Percentiles rank a stretch among this genome's conserved stretches.
phyloP scores from a whole-genome alignment of 345 rosid species.

The Kernera saxatilis region DNA sequence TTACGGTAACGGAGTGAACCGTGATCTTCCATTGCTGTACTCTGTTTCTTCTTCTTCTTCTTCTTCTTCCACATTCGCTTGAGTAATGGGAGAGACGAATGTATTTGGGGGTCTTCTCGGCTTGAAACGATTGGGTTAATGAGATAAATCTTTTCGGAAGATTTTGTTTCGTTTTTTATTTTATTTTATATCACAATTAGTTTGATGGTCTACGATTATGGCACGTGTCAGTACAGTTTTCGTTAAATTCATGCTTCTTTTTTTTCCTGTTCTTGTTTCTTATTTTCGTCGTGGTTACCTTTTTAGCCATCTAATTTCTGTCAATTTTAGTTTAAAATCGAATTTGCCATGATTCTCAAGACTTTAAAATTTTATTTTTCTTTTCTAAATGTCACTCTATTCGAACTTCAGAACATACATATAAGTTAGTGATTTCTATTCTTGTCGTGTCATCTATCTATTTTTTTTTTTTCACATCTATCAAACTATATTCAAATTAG shows the following conservation, averaged over 20 bases:
- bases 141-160: conserved; percentile 20
- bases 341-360: too few relatives aligned
- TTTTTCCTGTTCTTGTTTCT: neutral
- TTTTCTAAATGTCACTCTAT: too few relatives aligned
- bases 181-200: neutral
- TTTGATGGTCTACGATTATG: conserved; percentile 18
- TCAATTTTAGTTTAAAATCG: too few relatives aligned
- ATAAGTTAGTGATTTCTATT: too few relatives aligned
- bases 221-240: neutral
- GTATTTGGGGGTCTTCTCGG: neutral
- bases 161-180: conserved; percentile 15
- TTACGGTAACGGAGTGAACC: neutral
- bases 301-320: neutral
- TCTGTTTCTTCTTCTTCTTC: conserved; percentile 14
- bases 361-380: too few relatives aligned
- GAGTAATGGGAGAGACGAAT: neutral
- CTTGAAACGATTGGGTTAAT: conserved; percentile 13
- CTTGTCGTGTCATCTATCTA: too few relatives aligned
- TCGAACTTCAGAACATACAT: too few relatives aligned
- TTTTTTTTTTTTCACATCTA: too few relatives aligned
- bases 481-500: too few relatives aligned
- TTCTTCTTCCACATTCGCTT: conserved; percentile 2
- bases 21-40: neutral
- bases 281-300: neutral
- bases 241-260: neutral